Conservation (phyloP, 306 rosid species). For the Acacia crassicarpa region DNA sequence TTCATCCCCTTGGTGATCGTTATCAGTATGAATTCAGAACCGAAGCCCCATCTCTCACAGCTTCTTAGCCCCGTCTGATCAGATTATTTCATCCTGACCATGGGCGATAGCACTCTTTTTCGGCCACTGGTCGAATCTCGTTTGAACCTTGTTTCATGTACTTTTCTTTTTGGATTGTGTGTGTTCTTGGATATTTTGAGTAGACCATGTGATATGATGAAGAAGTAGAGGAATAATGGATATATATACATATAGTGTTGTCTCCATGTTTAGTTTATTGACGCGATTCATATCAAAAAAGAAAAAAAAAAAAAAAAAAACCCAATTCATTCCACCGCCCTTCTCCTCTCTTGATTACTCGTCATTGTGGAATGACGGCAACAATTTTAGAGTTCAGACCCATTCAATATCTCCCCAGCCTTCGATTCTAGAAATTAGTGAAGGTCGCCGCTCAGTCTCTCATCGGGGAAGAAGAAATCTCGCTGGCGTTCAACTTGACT, state of each 20-base stretch:
- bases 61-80: conserved; percentile 94
- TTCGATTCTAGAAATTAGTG: too few relatives aligned
- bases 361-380: too few relatives aligned
- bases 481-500: too few relatives aligned
- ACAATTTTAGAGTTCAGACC: too few relatives aligned
- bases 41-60: conserved; percentile 85
- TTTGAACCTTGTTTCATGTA: not conserved
- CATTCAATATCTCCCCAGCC: too few relatives aligned
- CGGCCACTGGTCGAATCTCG: not conserved
- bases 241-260: not conserved
- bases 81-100: not conserved
- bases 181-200: conserved; percentile 14
- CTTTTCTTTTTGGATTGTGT: not conserved
- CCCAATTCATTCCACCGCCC: too few relatives aligned
- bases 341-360: too few relatives aligned
- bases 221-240: conserved; percentile 16
- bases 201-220: not conserved
- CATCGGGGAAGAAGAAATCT: too few relatives aligned
- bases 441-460: too few relatives aligned
- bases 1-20: conserved; percentile 88
- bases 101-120: not conserved
- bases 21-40: conserved; percentile 93
- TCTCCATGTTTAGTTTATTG: not conserved
- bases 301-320: too few relatives aligned
- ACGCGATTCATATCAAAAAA: not conserved